Base-by-base conservation (phyloP, 345 rosid genomes). In the Noccaea bulbosa region DNA sequence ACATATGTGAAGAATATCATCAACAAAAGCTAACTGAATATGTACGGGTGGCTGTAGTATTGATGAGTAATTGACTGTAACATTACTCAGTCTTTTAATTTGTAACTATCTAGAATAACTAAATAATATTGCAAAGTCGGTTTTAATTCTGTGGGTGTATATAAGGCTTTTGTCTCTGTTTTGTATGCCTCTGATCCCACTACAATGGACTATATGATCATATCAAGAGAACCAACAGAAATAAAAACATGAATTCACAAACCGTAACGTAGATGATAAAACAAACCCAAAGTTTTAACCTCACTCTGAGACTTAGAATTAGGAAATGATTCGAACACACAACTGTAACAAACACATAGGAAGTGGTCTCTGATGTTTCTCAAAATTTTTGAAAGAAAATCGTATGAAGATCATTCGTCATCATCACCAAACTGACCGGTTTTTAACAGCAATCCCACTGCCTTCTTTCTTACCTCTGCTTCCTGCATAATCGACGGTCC, bases 401-500 rank as follows among this genome's bases (percentile, higher is more conserved):
- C 34, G 10, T 62, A 62, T 30, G 43, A 56, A 64, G 70, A 64
- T 8, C 8, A 7, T 11, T 12, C 54, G 16, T 80, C 71, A 90
- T 76, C 83, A 58, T 76, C 83, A 58, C 98, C 98, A 93, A 47
- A 83, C 75, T 5, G 88, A 86, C 9, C 74, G 67, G 73, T 83
- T 67, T 69, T 84, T 88, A 16, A 88, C 80, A n/a, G 81, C 79
- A 37, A 82, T 63, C 52, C 67, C 72, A 45, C 74, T 69, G 38
- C 81, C 77, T 65, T 65, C 89, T 22, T 70, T 75, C 66, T 40
- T 62, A 22, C 72, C 79, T 69, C 83, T 83, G 75, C 81, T 83
- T 70, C 62, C 82, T 39, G 34, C 43, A 71, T 89, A 86, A 73
- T 94, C 96, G 51, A 95, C 77, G 0, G 98, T 88, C 98, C 99